phyloP scores from a whole-genome alignment of 1,284 basidiomycete genomes.

The Ustilago loliicola region DNA sequence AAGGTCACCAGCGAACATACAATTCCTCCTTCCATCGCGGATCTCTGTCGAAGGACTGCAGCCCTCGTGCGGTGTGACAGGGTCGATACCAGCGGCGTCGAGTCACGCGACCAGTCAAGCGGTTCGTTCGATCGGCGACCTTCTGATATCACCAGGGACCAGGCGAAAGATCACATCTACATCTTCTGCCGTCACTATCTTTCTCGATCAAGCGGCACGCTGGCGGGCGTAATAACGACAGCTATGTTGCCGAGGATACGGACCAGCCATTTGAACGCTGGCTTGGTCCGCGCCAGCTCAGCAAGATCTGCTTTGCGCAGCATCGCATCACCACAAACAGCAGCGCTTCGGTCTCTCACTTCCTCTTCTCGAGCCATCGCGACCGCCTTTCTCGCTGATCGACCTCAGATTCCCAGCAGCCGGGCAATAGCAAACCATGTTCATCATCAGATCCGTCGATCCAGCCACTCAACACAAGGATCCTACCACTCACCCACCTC shows the following conservation, averaged over 20 bases:
- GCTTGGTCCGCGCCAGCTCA: background rate
- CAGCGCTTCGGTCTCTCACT: background rate
- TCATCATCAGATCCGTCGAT: slow-evolving; percentile 1
- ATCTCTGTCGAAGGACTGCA: too few species aligned
- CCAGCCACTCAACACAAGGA: slow-evolving; percentile 11
- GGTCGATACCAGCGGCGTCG: background rate
- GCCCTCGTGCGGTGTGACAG: too few species aligned
- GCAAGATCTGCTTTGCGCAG: background rate
- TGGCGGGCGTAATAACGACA: background rate
- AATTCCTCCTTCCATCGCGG: too few species aligned
- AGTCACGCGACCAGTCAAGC: slow-evolving; percentile 3
- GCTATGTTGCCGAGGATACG: slow-evolving; percentile 16
- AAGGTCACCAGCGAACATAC: too few species aligned
- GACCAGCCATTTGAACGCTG: background rate
- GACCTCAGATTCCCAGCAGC: background rate
- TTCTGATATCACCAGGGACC: background rate
- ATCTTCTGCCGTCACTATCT: background rate
- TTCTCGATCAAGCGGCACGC: background rate
- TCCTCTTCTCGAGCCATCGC: background rate
- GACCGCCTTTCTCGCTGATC: background rate
- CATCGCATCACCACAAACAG: background rate
- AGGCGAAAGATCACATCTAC: background rate
- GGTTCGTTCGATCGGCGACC: background rate
- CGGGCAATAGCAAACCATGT: slow-evolving; percentile 1
- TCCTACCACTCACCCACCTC: slow-evolving; percentile 26